Conservation (phyloP, 169 alveolate genomes). For the Ichthyophthirius multifiliis region DNA sequence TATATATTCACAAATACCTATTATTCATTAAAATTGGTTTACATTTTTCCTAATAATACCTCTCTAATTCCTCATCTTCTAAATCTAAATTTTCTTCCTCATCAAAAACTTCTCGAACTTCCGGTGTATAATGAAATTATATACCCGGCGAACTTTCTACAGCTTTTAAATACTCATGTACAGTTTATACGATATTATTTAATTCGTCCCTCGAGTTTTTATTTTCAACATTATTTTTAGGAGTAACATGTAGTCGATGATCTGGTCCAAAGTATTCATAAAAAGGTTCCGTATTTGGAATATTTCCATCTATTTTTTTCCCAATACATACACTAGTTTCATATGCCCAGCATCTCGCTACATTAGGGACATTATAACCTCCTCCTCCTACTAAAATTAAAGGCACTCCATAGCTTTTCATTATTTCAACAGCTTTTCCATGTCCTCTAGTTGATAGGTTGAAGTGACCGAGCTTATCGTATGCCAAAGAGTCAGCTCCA, state of each 20-base stretch:
- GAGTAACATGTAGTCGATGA: conserved; percentile 92
- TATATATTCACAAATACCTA: conserved; percentile 19
- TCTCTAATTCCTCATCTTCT: conserved; percentile 3
- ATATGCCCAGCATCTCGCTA: conserved; percentile 99
- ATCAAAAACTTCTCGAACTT: not conserved
- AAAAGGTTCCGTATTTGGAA: conserved; percentile 92
- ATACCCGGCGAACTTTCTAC: conserved; percentile 97
- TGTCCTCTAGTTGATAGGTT: conserved; percentile 97
- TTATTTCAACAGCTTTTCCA: conserved; percentile 96
- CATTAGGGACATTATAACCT: conserved; percentile 99
- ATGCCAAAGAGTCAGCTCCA: conserved; percentile 97
- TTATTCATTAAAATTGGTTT: not conserved
- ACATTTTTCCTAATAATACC: not conserved
- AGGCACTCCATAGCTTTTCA: conserved; percentile 92
- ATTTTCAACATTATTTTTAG: conserved; percentile 90
- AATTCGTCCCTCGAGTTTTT: conserved; percentile 94
- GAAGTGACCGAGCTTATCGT: conserved; percentile 94
- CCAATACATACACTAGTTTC: conserved; percentile 97
- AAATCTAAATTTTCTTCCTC: not conserved
- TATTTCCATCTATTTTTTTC: conserved; percentile 89
- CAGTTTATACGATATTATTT: conserved; percentile 88
- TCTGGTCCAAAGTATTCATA: conserved; percentile 97
- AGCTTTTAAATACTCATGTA: conserved; percentile 89
- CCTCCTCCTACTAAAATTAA: conserved; percentile 96
- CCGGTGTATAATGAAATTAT: conserved; percentile 88